phyloP scores from a whole-genome alignment of 352 stramenopile genomes.

The Pythium chondricola region DNA sequence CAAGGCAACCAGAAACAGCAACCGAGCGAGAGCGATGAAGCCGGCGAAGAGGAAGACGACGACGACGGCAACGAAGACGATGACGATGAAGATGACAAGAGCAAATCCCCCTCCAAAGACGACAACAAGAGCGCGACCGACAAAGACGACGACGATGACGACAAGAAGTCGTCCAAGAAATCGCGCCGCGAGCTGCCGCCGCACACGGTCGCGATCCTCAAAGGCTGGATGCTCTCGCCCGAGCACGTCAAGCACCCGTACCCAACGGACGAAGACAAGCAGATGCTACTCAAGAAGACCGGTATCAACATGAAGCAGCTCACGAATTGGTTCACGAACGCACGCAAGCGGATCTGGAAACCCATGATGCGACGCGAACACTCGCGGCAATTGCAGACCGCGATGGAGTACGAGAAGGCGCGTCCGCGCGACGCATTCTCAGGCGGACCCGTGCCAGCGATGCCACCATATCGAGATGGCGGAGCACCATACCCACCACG shows the following conservation, averaged over 20 bases:
- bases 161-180: constrained; percentile 62
- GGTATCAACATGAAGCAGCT: constrained; percentile 90
- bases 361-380: constrained; percentile 85
- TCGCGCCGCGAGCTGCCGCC: constrained; percentile 73
- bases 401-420: constrained; percentile 66
- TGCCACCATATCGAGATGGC: constrained; percentile 23
- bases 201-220: constrained; percentile 80
- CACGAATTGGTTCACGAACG: constrained; percentile 89
- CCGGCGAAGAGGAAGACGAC: constrained; percentile 7
- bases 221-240: constrained; percentile 85
- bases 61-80: constrained; percentile 26
- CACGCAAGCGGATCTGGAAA: constrained; percentile 86
- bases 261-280: constrained; percentile 87
- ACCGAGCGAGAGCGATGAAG: constrained; percentile 12
- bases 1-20: constrained; percentile 5
- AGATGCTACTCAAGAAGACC: constrained; percentile 87
- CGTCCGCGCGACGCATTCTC: constrained; percentile 25
- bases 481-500: constrained; percentile 40
- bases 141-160: constrained; percentile 24
- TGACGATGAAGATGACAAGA: constrained; percentile 14
- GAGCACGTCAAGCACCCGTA: constrained; percentile 89
- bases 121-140: constrained; percentile 14
- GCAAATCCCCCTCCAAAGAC: constrained; percentile 12
- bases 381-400: constrained; percentile 67
- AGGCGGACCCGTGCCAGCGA: constrained; percentile 15